These are phyloP conservation scores for Fraxinus angustifolia DNA, from an alignment of 305 asterid species.

Conservation along the genomic window DNA sequence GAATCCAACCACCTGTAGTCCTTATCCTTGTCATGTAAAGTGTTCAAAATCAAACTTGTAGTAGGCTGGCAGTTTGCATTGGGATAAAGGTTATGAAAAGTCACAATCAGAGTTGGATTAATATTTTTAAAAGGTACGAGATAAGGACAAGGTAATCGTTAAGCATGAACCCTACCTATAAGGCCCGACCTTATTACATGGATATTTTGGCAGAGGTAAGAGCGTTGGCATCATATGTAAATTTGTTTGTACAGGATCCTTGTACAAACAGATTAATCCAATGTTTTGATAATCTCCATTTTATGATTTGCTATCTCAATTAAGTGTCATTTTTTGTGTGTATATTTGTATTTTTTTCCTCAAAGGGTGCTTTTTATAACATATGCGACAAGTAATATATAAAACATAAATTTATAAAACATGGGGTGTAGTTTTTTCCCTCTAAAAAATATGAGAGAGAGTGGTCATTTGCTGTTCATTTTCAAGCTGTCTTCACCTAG, in stretches of 20 bases:
- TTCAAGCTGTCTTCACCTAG: constrained; percentile 15
- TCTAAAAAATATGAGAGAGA: neutral
- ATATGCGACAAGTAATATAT: neutral
- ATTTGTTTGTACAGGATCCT: neutral
- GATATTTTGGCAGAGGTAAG: neutral
- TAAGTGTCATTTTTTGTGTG: neutral
- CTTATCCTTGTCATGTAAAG: neutral
- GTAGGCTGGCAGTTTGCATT: neutral
- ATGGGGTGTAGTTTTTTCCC: neutral
- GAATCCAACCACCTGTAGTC: neutral
- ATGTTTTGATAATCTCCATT: neutral
- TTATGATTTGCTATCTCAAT: neutral
- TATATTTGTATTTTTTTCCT: neutral
- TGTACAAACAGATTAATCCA: neutral
- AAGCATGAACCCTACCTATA: neutral
- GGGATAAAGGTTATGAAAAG: neutral
- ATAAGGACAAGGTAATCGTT: neutral
- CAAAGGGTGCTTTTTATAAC: neutral
- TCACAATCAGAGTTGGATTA: neutral
- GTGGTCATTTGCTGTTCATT: constrained; percentile 28
- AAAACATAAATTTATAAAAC: neutral
- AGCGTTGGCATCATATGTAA: neutral
- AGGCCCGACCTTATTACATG: neutral
- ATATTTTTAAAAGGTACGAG: neutral
- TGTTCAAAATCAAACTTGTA: neutral